Conservation (phyloP, 352 stramenopile genomes). For the Globisporangium cylindrosporum region DNA sequence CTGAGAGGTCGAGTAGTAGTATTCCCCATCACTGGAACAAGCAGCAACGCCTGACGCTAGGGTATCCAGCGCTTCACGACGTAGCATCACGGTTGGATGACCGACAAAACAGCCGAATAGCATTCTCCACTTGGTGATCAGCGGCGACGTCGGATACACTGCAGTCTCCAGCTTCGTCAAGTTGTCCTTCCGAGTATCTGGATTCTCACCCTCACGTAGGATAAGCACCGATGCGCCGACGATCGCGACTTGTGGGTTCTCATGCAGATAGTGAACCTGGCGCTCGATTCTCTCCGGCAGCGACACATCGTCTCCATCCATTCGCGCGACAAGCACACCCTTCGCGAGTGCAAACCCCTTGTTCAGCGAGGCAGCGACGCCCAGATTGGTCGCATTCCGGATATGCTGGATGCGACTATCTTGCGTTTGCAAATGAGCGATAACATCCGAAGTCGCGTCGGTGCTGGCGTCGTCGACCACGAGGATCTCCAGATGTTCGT, state of each 20-base stretch:
- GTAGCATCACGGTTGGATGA: slow-evolving; percentile 80
- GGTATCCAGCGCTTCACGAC: slow-evolving; percentile 38
- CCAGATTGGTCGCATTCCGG: slow-evolving; percentile 38
- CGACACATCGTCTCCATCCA: slow-evolving; percentile 85
- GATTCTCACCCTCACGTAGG: slow-evolving; percentile 12
- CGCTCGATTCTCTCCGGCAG: slow-evolving; percentile 48
- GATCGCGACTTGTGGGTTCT: slow-evolving; percentile 38
- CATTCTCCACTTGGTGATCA: slow-evolving; percentile 66
- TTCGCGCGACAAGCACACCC: slow-evolving; percentile 63
- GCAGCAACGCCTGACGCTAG: slow-evolving; percentile 11
- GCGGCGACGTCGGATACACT: slow-evolving; percentile 46
- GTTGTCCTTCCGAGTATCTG: neutral
- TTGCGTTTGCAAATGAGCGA: slow-evolving; percentile 42
- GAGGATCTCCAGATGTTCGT: slow-evolving; percentile 57
- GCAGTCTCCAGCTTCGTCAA: slow-evolving; percentile 24
- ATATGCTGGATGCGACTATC: slow-evolving; percentile 41
- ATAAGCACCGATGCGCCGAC: slow-evolving; percentile 38
- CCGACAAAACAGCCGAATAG: slow-evolving; percentile 76
- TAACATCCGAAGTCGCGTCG: slow-evolving; percentile 34
- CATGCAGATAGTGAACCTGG: slow-evolving; percentile 44
- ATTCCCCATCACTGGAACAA: slow-evolving; percentile 23
- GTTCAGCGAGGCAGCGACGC: slow-evolving; percentile 74
- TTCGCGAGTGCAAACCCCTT: slow-evolving; percentile 47
- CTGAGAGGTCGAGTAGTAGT: slow-evolving; percentile 41
- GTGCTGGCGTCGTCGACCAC: slow-evolving; percentile 70